Conservation (phyloP, 2,329 filamentous ascomycete genomes). For the Lasiodiplodia citricola region DNA sequence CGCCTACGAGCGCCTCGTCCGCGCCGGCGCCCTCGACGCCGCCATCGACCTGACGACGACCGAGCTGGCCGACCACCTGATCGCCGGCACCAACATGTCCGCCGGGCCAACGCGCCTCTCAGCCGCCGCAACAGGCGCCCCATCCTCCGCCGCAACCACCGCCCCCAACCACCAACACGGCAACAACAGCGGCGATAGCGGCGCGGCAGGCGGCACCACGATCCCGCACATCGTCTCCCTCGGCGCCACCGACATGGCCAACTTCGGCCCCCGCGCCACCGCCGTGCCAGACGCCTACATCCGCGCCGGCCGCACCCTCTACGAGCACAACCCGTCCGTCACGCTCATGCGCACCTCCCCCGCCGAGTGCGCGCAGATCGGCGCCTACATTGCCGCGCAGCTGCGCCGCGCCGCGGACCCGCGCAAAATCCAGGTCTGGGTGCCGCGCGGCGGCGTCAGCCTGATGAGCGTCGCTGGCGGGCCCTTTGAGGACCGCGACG, state of each 20-base stretch:
- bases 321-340: slow-evolving; percentile 69
- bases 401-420: slow-evolving; percentile 49
- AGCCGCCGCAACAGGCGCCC: slow-evolving; percentile 55
- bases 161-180: too few relatives aligned
- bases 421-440: slow-evolving; percentile 59
- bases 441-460: slow-evolving; percentile 67
- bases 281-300: slow-evolving; percentile 62
- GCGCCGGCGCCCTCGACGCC: slow-evolving; percentile 64
- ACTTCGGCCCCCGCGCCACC: slow-evolving; percentile 61
- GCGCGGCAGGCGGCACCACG: not conserved
- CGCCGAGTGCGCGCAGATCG: slow-evolving; percentile 64
- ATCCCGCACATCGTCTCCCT: slow-evolving; percentile 62
- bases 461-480: slow-evolving; percentile 60
- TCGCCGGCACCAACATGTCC: slow-evolving; percentile 65
- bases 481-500: slow-evolving; percentile 59
- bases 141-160: slow-evolving; percentile 34
- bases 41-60: slow-evolving; percentile 75
- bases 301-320: slow-evolving; percentile 53
- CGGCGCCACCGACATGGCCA: slow-evolving; percentile 57
- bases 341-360: slow-evolving; percentile 68
- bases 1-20: slow-evolving; percentile 70
- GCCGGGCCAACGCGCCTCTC: slow-evolving; percentile 63
- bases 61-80: slow-evolving; percentile 68
- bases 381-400: slow-evolving; percentile 61
- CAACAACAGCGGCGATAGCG: too few relatives aligned